Percentiles rank a stretch among this genome's conserved stretches.
phyloP scores from a whole-genome alignment of 2,329 filamentous ascomycete genomes.

The Aspergillus pseudoterreus region DNA sequence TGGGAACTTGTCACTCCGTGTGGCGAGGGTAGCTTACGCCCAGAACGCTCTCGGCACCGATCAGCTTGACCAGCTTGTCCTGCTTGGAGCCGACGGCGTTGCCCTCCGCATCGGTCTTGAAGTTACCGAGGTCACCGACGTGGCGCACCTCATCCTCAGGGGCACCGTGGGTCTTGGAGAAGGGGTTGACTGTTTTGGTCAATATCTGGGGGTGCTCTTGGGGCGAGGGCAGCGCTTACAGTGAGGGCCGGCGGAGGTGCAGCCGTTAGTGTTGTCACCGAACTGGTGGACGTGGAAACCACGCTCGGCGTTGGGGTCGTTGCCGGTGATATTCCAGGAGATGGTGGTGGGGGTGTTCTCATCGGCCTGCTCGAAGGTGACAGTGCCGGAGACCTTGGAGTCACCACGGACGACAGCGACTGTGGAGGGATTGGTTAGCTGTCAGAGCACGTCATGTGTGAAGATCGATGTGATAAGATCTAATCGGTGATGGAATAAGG shows the following conservation, averaged over 20 bases:
- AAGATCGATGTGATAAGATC: neutral
- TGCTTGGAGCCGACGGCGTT: conserved; percentile 76
- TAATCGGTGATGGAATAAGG: neutral
- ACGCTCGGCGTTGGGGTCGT: conserved; percentile 93
- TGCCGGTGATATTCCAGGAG: conserved; percentile 85
- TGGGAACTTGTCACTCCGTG: conserved; percentile 10
- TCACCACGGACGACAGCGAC: conserved; percentile 97
- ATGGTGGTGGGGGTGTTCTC: conserved; percentile 81
- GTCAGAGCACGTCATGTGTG: neutral
- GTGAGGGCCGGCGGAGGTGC: conserved; percentile 96
- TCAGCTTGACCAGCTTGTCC: conserved; percentile 89
- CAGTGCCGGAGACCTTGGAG: conserved; percentile 88
- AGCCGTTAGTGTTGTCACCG: conserved; percentile 99
- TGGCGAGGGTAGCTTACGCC: conserved; percentile 59
- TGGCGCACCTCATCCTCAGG: conserved; percentile 80
- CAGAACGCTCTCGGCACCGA: conserved; percentile 90
- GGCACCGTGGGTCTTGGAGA: conserved; percentile 86
- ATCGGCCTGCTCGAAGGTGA: conserved; percentile 88
- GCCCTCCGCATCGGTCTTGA: conserved; percentile 90
- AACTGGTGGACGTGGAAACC: conserved; percentile 99
- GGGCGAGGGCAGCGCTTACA: conserved; percentile 57
- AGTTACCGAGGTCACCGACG: conserved; percentile 96
- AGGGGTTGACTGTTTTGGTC: conserved; percentile 77
- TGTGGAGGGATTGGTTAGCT: conserved; percentile 37
- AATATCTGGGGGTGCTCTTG: neutral